Base-by-base conservation (phyloP, 164 flowering plant genomes). In the Stephania yunnanensis region DNA sequence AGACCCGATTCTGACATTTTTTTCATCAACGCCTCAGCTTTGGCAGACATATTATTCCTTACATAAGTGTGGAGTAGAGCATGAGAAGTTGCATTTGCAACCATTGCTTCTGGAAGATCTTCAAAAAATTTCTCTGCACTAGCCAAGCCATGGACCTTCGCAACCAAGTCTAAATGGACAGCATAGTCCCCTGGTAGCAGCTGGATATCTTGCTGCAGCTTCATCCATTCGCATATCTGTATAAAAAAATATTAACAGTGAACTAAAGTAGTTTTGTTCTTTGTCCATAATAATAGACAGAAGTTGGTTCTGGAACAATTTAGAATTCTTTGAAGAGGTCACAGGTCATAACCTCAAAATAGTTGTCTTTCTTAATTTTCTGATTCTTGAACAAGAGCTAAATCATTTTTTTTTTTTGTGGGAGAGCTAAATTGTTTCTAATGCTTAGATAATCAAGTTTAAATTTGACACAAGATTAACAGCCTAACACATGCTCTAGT, bases 191-290 rank as follows among this genome's bases (percentile, higher is more conserved):
- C 99, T 29, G 88, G 82, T 65, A 83, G 58, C 53, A 91, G 88
- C 82, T 88, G 83, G 31, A 95, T 88, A 75, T 93, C 89, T 12
- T 85, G 74, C 75, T 87, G 97, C 61, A 74, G 69, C 55, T 65
- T 84, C 99, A 95, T 93, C 99, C 99, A 95, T 75, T 95, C 98
- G 78, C 97, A 92, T 71, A 95, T 74, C 99, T 95, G 82, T 82
- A 86, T n/a, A 63, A 73, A 81, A 61, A 46, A 61, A 46, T 25
- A 31, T 30, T 6, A 42, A 50, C 11, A 20, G 17, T 46, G 20
- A 46, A 11, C 44, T 19, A 20, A 7, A 70, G 19, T 20, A 46
- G 0, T 11, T 10, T 20, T 31, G 10, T 12, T 48, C 12, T 48
- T 17, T 30, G 72, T 36, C 68, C 65, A 36, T 52, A 46, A 30